phyloP scores from a whole-genome alignment of 2,329 filamentous ascomycete species.

The Trichoderma guizhouense region DNA sequence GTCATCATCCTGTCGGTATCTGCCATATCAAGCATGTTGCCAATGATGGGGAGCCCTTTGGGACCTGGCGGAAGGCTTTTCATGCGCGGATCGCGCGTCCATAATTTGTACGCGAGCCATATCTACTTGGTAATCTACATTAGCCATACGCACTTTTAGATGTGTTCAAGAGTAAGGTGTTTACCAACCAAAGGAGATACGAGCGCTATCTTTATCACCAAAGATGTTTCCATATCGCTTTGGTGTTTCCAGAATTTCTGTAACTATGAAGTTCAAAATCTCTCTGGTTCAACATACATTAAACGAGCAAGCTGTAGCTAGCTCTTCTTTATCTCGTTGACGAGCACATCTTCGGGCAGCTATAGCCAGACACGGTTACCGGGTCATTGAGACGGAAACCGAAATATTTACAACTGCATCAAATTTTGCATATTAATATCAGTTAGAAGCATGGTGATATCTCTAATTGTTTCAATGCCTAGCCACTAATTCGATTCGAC shows the following conservation, averaged over 20 bases:
- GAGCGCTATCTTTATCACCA: neutral
- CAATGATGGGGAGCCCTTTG: conserved; percentile 28
- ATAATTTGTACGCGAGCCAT: neutral
- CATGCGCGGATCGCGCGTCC: conserved; percentile 3
- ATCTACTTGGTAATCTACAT: neutral
- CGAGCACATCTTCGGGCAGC: neutral
- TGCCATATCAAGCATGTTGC: conserved; percentile 25
- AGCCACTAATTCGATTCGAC: neutral
- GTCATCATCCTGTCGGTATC: conserved; percentile 31
- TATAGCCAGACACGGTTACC: neutral
- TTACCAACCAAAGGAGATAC: neutral
- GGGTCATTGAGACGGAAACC: neutral
- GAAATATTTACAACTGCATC: neutral
- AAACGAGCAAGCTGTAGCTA: neutral
- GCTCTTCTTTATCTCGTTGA: neutral
- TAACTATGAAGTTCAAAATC: neutral
- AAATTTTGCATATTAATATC: neutral
- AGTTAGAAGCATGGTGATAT: neutral
- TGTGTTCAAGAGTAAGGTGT: neutral
- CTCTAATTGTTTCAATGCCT: neutral
- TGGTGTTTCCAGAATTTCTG: fast-evolving
- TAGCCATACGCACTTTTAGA: neutral
- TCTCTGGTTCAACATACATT: neutral
- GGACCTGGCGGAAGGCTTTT: conserved; percentile 1
- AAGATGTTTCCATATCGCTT: neutral